Percentiles rank a stretch among this genome's conserved stretches.
Conservation (phyloP, 352 stramenopile genomes). For the Globisporangium yorkense region DNA sequence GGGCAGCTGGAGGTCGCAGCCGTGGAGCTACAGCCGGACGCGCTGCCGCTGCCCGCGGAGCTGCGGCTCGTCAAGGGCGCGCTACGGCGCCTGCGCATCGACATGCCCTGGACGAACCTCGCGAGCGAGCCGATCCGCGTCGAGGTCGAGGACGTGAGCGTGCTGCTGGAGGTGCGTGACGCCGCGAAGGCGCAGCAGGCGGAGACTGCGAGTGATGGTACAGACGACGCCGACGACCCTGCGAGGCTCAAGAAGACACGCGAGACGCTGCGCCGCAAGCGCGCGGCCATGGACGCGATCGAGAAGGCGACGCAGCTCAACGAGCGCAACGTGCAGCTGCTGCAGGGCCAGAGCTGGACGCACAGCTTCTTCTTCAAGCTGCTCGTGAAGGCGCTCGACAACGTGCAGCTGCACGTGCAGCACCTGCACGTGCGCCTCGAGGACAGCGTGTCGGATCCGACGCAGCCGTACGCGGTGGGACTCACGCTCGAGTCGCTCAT, state of each 20-base stretch:
- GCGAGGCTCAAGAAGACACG: conserved; percentile 18
- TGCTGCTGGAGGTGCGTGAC: conserved; percentile 56
- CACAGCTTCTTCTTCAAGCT: conserved; percentile 79
- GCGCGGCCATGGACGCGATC: conserved; percentile 67
- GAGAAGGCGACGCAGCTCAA: conserved; percentile 70
- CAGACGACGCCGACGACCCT: neutral
- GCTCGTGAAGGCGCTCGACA: conserved; percentile 76
- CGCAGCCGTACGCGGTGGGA: conserved; percentile 48
- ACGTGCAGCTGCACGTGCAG: conserved; percentile 78
- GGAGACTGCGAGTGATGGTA: neutral
- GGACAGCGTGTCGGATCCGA: conserved; percentile 44
- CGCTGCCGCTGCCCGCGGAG: conserved; percentile 59
- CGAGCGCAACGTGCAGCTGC: conserved; percentile 27
- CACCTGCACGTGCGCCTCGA: conserved; percentile 72
- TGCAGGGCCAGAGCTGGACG: conserved; percentile 35
- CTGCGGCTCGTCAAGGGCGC: conserved; percentile 68
- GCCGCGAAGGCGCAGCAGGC: conserved; percentile 8
- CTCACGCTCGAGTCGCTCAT: conserved; percentile 76
- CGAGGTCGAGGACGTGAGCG: conserved; percentile 70
- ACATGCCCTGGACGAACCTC: conserved; percentile 74
- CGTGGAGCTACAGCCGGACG: conserved; percentile 72
- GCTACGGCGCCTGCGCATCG: conserved; percentile 67
- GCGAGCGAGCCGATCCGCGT: conserved; percentile 67
- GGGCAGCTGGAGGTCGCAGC: conserved; percentile 80
- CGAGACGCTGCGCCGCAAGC: conserved; percentile 62